Percentiles rank a stretch among this genome's conserved stretches.
Evolutionary conservation across 352 stramenopile genomes (phyloP).

Genomic region (Globisporangium megalacanthum): DNA sequence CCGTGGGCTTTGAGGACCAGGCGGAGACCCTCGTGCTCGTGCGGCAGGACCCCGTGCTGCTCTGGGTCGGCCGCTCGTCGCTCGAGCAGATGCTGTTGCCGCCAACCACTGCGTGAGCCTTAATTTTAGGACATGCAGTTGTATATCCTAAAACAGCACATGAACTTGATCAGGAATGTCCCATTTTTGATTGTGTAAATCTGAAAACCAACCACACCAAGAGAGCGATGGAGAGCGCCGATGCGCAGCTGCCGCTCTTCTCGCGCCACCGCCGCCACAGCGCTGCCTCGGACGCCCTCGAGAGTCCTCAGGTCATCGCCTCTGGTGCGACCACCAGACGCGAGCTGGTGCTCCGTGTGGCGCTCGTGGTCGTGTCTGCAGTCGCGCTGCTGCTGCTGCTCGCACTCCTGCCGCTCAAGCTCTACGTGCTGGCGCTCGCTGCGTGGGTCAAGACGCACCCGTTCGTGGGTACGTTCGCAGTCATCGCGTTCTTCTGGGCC

Average conservation of each 20-base stretch:
- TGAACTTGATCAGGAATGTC: too few species aligned
- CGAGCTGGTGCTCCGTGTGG: constrained; percentile 1
- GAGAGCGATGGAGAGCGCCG: neutral
- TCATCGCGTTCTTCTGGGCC: constrained; percentile 52
- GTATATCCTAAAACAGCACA: too few species aligned
- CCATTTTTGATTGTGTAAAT: neutral
- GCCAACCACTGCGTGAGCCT: constrained; percentile 12
- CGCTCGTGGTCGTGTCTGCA: neutral
- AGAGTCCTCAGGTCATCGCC: neutral
- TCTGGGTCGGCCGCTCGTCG: constrained; percentile 61
- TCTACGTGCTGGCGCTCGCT: constrained; percentile 30
- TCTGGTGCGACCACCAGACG: neutral
- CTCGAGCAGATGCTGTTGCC: constrained; percentile 54
- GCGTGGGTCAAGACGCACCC: constrained; percentile 48
- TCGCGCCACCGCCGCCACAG: neutral
- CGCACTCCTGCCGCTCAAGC: constrained; percentile 39
- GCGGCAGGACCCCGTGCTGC: constrained; percentile 52
- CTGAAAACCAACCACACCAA: too few species aligned
- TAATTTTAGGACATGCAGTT: too few species aligned
- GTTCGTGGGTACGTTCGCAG: constrained; percentile 40
- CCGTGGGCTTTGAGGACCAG: constrained; percentile 66
- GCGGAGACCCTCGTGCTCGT: constrained; percentile 43
- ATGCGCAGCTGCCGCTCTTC: constrained; percentile 3
- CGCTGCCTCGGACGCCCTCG: neutral
- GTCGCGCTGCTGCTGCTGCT: constrained; percentile 19